phyloP scores from a whole-genome alignment of 2,329 filamentous ascomycete species.

The Plenodomus tracheiphilus region DNA sequence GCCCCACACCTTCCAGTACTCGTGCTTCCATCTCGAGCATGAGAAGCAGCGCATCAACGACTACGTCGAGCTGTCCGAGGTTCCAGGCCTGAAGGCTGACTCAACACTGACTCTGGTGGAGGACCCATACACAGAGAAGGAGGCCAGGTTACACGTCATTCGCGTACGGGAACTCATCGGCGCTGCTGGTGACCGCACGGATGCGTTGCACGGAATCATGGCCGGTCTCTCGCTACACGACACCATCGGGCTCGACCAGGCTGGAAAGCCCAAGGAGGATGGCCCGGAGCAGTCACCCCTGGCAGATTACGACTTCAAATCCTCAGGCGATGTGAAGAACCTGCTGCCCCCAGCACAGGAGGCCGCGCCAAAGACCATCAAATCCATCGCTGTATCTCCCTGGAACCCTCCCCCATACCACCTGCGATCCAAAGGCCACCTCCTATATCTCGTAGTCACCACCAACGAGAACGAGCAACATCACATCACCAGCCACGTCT shows the following conservation, averaged over 20 bases:
- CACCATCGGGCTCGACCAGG: slow-evolving; percentile 60
- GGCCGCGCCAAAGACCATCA: slow-evolving; percentile 83
- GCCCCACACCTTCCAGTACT: slow-evolving; percentile 92
- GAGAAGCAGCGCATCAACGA: slow-evolving; percentile 90
- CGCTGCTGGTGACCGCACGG: slow-evolving; percentile 84
- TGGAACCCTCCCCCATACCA: slow-evolving; percentile 97
- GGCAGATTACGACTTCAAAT: slow-evolving; percentile 76
- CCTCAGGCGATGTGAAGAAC: slow-evolving; percentile 67
- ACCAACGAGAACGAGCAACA: slow-evolving; percentile 94
- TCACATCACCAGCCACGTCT: slow-evolving; percentile 90
- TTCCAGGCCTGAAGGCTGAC: slow-evolving; percentile 74
- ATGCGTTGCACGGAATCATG: slow-evolving; percentile 81
- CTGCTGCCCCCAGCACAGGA: slow-evolving; percentile 70
- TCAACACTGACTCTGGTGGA: slow-evolving; percentile 82
- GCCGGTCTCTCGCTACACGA: slow-evolving; percentile 88
- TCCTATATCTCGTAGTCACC: slow-evolving; percentile 85
- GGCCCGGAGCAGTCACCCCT: slow-evolving; percentile 48
- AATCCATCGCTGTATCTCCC: slow-evolving; percentile 81
- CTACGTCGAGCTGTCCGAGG: slow-evolving; percentile 88
- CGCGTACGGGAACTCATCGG: slow-evolving; percentile 91
- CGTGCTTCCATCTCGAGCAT: slow-evolving; percentile 97
- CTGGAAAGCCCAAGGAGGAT: slow-evolving; percentile 27
- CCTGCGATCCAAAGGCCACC: slow-evolving; percentile 85
- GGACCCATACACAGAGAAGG: slow-evolving; percentile 98
- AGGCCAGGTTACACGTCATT: slow-evolving; percentile 92